phyloP scores from a whole-genome alignment of 345 rosid genomes.

The Toxicodendron radicans region DNA sequence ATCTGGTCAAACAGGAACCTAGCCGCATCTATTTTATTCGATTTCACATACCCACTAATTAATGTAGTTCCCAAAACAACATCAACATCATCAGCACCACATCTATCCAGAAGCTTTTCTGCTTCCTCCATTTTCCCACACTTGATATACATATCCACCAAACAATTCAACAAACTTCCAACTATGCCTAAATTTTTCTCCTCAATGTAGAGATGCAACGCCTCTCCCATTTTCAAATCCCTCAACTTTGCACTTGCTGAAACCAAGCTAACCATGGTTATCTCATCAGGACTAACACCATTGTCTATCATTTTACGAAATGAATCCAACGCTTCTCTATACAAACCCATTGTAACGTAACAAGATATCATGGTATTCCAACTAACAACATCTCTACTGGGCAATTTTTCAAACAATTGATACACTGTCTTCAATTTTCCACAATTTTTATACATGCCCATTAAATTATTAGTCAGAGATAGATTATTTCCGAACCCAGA shows the following conservation, averaged over 20 bases:
- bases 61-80: constrained; percentile 5
- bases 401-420: constrained; percentile 2
- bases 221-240: neutral
- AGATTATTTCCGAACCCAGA: neutral
- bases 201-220: neutral
- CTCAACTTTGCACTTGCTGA: constrained; percentile 2
- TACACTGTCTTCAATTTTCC: neutral
- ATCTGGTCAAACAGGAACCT: constrained; percentile 3
- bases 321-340: neutral
- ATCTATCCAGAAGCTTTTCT: neutral
- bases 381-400: neutral
- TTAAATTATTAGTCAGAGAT: constrained; percentile 4
- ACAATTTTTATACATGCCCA: neutral
- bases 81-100: neutral
- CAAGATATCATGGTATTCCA: constrained; percentile 10
- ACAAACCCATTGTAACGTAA: neutral
- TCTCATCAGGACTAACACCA: constrained; percentile 2
- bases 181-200: neutral
- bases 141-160: constrained; percentile 7
- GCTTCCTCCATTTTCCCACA: constrained; percentile 7
- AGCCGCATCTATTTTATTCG: neutral
- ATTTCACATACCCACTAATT: neutral
- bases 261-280: neutral
- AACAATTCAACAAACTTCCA: constrained; percentile 4
- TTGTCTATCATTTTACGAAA: neutral